These are phyloP conservation scores for Candida anutae DNA, from an alignment of 1,139 yeast genomes.

Conservation along the genomic window DNA sequence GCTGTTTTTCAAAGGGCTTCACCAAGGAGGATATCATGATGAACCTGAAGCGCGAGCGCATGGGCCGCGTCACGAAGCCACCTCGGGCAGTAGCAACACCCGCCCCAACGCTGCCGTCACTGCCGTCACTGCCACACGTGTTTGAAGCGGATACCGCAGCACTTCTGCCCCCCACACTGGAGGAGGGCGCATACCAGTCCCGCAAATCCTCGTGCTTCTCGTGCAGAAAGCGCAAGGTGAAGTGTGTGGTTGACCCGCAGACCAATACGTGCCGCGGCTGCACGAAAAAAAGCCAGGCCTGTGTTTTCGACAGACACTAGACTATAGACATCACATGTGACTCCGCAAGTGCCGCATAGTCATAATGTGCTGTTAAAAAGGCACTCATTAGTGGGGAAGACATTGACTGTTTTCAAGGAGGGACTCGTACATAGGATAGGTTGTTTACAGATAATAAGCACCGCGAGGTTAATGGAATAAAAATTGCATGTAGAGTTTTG, in stretches of 20 bases:
- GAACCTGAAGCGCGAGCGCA: conserved; percentile 9
- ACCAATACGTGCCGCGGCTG: conserved; percentile 31
- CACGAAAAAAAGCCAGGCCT: conserved; percentile 25
- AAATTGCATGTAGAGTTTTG: too few relatives aligned
- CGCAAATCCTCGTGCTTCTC: conserved; percentile 29
- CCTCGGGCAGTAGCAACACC: background rate
- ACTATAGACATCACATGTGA: too few relatives aligned
- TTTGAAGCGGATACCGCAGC: background rate
- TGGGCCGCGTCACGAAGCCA: background rate
- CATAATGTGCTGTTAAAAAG: too few relatives aligned
- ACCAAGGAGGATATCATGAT: conserved; percentile 47
- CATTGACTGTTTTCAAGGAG: too few relatives aligned
- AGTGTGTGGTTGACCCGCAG: conserved; percentile 24
- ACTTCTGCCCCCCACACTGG: too few relatives aligned
- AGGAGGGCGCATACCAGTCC: too few relatives aligned
- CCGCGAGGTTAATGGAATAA: too few relatives aligned
- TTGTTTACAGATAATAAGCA: too few relatives aligned
- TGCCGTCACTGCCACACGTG: conserved; percentile 3
- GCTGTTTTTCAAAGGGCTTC: conserved; percentile 51
- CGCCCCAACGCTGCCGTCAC: background rate
- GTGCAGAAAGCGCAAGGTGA: conserved; percentile 33
- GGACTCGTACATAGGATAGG: too few relatives aligned
- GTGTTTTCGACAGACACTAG: conserved; percentile 28
- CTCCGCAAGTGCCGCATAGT: too few relatives aligned
- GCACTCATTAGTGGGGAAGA: too few relatives aligned